Percentiles rank a stretch among this genome's conserved stretches.
Evolutionary conservation across 2,329 filamentous ascomycete species (phyloP).

Genomic region (Hymenoscyphus albidus): DNA sequence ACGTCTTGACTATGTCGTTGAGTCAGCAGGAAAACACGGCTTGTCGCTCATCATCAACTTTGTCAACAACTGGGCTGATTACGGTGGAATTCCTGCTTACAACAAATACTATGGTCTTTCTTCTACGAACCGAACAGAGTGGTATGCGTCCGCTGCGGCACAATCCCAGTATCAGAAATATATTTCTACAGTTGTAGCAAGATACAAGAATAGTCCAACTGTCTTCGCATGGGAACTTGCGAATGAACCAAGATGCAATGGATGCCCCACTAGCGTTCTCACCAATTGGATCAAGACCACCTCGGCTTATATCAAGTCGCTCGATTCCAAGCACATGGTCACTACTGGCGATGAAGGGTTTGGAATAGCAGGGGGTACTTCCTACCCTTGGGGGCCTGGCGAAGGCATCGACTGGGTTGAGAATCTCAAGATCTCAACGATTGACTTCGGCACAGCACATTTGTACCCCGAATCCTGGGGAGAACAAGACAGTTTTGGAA

Average conservation of each 20-base stretch:
- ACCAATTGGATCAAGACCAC: conserved; percentile 53
- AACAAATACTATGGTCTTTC: conserved; percentile 5
- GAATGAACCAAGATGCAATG: conserved; percentile 64
- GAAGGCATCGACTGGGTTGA: conserved; percentile 46
- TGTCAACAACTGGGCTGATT: conserved; percentile 68
- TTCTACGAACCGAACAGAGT: conserved; percentile 34
- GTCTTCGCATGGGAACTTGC: conserved; percentile 67
- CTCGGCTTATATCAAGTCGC: conserved; percentile 59
- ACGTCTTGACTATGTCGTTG: conserved; percentile 61
- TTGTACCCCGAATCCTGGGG: conserved; percentile 46
- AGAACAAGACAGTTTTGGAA: conserved; percentile 39
- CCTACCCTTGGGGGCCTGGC: conserved; percentile 41
- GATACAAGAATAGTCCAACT: conserved; percentile 56
- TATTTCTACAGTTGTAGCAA: conserved; percentile 53
- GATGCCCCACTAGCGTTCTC: conserved; percentile 55
- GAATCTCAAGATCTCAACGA: conserved; percentile 44
- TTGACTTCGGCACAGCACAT: conserved; percentile 53
- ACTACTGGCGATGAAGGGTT: conserved; percentile 63
- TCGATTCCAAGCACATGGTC: conserved; percentile 60
- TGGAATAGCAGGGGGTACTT: conserved; percentile 20
- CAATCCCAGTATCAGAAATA: conserved; percentile 58
- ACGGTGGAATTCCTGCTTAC: conserved; percentile 54
- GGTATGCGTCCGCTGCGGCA: conserved; percentile 52
- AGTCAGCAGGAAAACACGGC: conserved; percentile 53
- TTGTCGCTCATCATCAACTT: conserved; percentile 63